Evolutionary conservation across 352 stramenopile species (phyloP).

Genomic region (Lagenidium giganteum): DNA sequence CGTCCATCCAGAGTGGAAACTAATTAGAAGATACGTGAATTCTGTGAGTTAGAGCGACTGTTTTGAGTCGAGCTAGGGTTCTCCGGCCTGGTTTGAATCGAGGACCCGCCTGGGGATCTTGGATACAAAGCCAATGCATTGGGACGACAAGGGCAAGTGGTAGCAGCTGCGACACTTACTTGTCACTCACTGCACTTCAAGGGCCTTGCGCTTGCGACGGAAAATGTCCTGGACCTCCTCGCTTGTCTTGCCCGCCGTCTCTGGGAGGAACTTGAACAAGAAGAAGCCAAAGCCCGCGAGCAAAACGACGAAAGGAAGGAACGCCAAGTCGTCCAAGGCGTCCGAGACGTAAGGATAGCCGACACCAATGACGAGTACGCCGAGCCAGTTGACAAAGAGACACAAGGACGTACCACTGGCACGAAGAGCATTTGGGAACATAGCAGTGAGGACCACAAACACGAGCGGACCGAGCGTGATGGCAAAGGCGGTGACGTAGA

Average conservation of each 20-base stretch:
- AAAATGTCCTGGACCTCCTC: slow-evolving; percentile 19
- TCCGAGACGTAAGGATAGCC: slow-evolving; percentile 33
- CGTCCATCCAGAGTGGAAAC: too few species aligned
- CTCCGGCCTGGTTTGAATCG: too few species aligned
- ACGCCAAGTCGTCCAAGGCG: slow-evolving; percentile 20
- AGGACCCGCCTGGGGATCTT: too few species aligned
- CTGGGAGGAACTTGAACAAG: slow-evolving; percentile 11
- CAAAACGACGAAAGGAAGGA: slow-evolving; percentile 11
- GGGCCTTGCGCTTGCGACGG: too few species aligned
- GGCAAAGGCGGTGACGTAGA: slow-evolving; percentile 56
- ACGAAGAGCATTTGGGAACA: slow-evolving; percentile 54
- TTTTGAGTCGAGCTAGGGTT: too few species aligned
- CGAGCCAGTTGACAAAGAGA: slow-evolving; percentile 33
- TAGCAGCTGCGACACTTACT: too few species aligned
- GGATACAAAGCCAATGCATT: too few species aligned
- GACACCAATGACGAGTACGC: slow-evolving; percentile 39
- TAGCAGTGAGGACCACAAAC: slow-evolving; percentile 48
- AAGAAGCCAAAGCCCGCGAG: slow-evolving; percentile 8
- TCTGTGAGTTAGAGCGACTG: too few species aligned
- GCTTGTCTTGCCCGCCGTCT: slow-evolving; percentile 16
- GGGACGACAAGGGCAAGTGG: too few species aligned
- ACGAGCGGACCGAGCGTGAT: slow-evolving; percentile 61
- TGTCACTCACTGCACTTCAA: too few species aligned
- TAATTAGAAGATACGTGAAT: too few species aligned
- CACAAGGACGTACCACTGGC: slow-evolving; percentile 32